phyloP scores from a whole-genome alignment of 768 basidiomycete species.

The Rhodotorula sphaerocarpa region DNA sequence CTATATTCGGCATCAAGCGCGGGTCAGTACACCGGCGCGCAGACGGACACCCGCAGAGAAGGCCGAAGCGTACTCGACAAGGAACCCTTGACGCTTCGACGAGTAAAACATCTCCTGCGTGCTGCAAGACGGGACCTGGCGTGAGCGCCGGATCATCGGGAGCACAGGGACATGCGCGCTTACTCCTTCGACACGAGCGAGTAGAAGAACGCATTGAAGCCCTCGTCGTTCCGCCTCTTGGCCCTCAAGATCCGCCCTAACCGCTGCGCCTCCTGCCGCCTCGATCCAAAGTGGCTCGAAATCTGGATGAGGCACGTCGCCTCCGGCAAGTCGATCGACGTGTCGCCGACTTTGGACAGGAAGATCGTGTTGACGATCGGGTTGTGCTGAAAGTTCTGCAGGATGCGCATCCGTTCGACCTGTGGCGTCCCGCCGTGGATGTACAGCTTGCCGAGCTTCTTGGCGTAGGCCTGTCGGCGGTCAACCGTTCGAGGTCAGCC shows the following conservation, averaged over 20 bases:
- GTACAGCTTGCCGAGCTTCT: conserved; percentile 72
- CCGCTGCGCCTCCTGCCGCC: conserved; percentile 94
- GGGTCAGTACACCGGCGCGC: neutral
- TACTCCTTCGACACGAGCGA: conserved; percentile 85
- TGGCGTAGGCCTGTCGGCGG: conserved; percentile 65
- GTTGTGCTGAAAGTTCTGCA: conserved; percentile 91
- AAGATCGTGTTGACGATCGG: conserved; percentile 93
- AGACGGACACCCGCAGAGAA: neutral
- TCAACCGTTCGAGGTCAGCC: neutral
- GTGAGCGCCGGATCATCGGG: too few relatives aligned
- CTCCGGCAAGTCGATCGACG: conserved; percentile 96
- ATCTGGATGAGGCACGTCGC: conserved; percentile 99
- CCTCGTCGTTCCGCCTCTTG: conserved; percentile 95
- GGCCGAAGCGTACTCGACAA: conserved; percentile 59
- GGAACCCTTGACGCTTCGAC: conserved; percentile 95
- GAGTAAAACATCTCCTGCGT: conserved; percentile 99
- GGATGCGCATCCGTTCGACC: conserved; percentile 86
- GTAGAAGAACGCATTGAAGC: conserved; percentile 99
- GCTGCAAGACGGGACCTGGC: conserved; percentile 42
- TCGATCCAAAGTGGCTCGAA: conserved; percentile 95
- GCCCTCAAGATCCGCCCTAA: conserved; percentile 92
- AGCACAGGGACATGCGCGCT: too few relatives aligned
- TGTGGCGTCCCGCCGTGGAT: conserved; percentile 81
- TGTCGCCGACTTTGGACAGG: conserved; percentile 96
- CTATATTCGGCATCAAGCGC: conserved; percentile 10